Evolutionary conservation across 192 early-diverging fungal genomes (phyloP), one percentile per base, ranked within the genome.

Genomic region (Gigaspora rosea): DNA sequence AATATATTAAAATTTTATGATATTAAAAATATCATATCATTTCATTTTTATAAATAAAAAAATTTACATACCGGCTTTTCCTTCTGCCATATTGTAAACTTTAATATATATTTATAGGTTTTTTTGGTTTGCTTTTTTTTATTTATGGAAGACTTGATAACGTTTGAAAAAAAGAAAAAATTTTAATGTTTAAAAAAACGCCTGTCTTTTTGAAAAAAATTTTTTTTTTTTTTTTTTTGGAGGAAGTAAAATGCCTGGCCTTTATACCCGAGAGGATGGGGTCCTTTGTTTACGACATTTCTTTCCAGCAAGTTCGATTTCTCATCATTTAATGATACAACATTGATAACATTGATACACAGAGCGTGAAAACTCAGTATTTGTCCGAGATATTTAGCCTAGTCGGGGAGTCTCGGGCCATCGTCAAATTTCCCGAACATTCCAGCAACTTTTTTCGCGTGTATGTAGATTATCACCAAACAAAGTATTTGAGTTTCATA

Each of bases 231-330:
- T 54, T 56, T 56, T 5, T 18, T 4, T 12, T 12, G 13, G 52
- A 56, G 5, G 52, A 4, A 56, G 12, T 20, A 20, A 64, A 41
- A 64, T 15, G 52, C 18, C 18, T 5, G 18, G 18, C 12, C 12
- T 56, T 56, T 56, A 56, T 56, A 56, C 52, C 12, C 2, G 6
- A 15, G 15, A 52, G 2, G 11, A 13, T 2, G 51, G 51, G 51
- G 51, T 1, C 15, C 15, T 52, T 52, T 52, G 9, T 52, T 56
- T 12, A 56, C 52, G 52, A 15, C 52, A 56, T 56, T 56, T 56
- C 52, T 56, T 56, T 56, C 52, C 52, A 56, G 52, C 52, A 56
- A 56, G 52, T 56, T 56, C 52, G 52, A 56, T 56, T 56, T 56
- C 52, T 8, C 52, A 56, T 56, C 1, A 58, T 58, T 9, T 58